Evolutionary conservation across 345 rosid genomes (phyloP), one percentile per base, ranked within the genome.

Genomic region (Arabidopsis suecica): DNA sequence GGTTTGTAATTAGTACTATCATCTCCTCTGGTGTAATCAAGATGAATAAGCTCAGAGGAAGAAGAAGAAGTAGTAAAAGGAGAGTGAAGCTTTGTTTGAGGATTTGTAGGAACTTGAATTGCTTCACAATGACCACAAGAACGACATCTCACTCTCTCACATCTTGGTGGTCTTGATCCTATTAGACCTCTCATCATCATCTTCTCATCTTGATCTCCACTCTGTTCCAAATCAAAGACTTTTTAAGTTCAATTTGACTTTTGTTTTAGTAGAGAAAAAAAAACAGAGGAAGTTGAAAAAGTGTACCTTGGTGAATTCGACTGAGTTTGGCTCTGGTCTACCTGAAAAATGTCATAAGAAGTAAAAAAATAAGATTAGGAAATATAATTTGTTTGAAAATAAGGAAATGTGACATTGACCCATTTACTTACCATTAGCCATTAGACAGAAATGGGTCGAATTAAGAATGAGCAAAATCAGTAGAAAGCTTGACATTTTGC

Each of bases 161-260:
- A 93, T 54, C 87, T 87, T 48, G 98, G 98, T 12, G 98, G 98
- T 42, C 86, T 83, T 67, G 98, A 93, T 13, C 98, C 98, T 81
- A 93, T 93, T 65, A 84, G 71, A 8, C 85, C 84, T 68, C 91
- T 85, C 85, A 84, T 72, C 36, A 77, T 41, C 68, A 54, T 74
- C 78, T 80, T 82, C 64, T 78, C 61, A 38, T 8, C 67, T 50
- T 75, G 69, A 71, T 53, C 61, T 69, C 63, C 61, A 34, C 25
- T 38, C 74, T 76, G 56, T 33, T 0, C 4, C 40, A n/a, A 50
- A 25, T 16, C 12, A 37, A 0, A n/a, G 3, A 23, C 38, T 34
- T 11, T 48, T 7, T 12, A 13, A 42, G n/a, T 28, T 2, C 45
- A 66, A 34, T 0, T 11, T 40, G 44, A 40, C 3, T 40, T 5